Conservation (phyloP, 1,139 yeast genomes). For the Saccharomyces uvarum region DNA sequence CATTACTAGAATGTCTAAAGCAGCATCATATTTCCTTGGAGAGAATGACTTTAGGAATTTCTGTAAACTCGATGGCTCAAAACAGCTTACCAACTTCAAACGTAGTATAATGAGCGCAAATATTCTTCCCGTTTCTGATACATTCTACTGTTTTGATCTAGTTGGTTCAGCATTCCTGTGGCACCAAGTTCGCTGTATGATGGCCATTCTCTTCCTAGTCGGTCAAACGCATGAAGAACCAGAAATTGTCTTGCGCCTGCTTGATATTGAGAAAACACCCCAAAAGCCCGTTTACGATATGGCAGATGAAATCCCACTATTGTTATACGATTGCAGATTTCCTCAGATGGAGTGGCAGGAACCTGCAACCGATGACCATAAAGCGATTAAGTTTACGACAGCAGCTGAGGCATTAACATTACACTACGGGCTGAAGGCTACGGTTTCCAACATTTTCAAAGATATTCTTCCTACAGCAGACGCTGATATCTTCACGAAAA, state of each 20-base stretch:
- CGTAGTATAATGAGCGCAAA: conserved; percentile 51
- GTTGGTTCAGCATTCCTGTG: conserved; percentile 88
- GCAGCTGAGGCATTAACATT: conserved; percentile 27
- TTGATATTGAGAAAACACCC: conserved; percentile 54
- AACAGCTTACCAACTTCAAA: conserved; percentile 71
- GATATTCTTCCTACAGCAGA: conserved; percentile 19
- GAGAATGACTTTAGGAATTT: conserved; percentile 88
- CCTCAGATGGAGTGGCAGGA: conserved; percentile 59
- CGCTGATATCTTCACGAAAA: conserved; percentile 26
- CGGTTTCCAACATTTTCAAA: conserved; percentile 26
- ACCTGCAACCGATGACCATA: conserved; percentile 19
- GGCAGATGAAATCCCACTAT: conserved; percentile 89
- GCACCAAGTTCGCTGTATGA: conserved; percentile 98
- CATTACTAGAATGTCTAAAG: conserved; percentile 58
- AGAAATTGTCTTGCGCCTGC: conserved; percentile 46
- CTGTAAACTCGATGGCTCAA: conserved; percentile 89
- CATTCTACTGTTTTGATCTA: conserved; percentile 62
- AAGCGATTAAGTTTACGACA: conserved; percentile 23
- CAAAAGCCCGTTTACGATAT: conserved; percentile 75
- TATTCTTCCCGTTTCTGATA: conserved; percentile 39
- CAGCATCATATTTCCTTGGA: conserved; percentile 61
- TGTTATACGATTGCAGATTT: conserved; percentile 80
- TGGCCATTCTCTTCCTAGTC: conserved; percentile 68
- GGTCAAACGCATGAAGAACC: conserved; percentile 73
- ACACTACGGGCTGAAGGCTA: conserved; percentile 35